phyloP scores from a whole-genome alignment of 805 yeast genomes.

The Blastobotrys attinorum region DNA sequence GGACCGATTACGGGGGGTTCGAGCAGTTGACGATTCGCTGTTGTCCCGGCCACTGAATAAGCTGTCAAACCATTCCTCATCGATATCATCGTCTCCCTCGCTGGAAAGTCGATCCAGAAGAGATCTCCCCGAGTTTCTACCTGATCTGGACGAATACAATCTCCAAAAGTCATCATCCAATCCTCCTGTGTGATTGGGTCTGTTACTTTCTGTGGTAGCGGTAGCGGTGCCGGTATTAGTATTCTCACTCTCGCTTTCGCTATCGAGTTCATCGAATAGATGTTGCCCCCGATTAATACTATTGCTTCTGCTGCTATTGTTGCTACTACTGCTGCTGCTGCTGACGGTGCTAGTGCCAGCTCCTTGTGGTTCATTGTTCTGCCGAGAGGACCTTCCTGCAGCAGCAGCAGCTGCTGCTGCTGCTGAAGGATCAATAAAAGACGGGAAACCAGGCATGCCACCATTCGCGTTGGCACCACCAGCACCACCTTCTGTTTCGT shows the following conservation, averaged over 20 bases:
- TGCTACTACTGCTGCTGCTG: background rate
- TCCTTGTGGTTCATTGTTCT: background rate
- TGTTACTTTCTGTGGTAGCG: too few relatives aligned
- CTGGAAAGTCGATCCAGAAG: too few relatives aligned
- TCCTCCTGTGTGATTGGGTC: too few relatives aligned
- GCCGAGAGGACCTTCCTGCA: background rate
- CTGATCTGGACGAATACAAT: background rate
- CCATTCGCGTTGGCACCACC: background rate
- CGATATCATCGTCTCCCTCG: too few relatives aligned
- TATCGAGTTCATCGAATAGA: background rate
- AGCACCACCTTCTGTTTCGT: constrained; percentile 12
- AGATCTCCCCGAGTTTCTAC: background rate
- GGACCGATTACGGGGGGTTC: background rate
- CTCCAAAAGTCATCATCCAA: too few relatives aligned
- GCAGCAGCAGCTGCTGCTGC: too few relatives aligned
- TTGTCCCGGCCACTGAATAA: background rate
- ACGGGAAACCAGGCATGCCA: background rate
- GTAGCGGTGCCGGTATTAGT: background rate
- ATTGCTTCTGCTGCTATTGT: background rate
- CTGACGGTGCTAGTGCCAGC: background rate
- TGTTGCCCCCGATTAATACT: background rate
- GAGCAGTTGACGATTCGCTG: background rate
- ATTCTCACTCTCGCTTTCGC: background rate
- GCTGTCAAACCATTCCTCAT: background rate
- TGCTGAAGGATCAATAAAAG: too few relatives aligned